Evolutionary conservation across 108 stramenopile species (phyloP).

Genomic region (Parmales sp.): DNA sequence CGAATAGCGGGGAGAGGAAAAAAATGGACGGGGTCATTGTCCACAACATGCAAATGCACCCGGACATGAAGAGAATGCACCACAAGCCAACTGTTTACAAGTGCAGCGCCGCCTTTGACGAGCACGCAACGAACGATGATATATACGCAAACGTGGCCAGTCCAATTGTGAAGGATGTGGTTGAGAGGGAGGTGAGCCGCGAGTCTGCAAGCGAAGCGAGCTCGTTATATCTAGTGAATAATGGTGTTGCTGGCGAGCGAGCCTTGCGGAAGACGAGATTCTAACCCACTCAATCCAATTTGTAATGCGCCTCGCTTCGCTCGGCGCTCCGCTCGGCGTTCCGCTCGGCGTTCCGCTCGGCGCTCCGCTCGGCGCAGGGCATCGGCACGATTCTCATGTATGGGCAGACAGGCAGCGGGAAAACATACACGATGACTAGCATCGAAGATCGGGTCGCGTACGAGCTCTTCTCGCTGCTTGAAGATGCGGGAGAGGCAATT

Average conservation of each 20-base stretch:
- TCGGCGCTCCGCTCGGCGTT: no score
- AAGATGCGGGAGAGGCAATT: neutral
- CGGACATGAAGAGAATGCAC: constrained; percentile 48
- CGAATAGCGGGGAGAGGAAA: constrained; percentile 11
- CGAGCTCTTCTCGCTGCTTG: constrained; percentile 25
- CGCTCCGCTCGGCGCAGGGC: constrained; percentile 29
- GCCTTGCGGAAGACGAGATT: no score
- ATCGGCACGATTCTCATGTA: constrained; percentile 44
- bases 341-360: no score
- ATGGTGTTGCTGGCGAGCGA: no score
- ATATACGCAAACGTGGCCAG: constrained; percentile 33
- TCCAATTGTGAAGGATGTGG: constrained; percentile 33
- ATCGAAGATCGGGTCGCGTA: constrained; percentile 29
- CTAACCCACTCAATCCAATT: no score
- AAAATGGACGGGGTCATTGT: constrained; percentile 23
- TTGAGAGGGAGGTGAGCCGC: no score
- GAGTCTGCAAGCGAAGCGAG: no score
- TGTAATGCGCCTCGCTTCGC: no score
- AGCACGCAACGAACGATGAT: constrained; percentile 38
- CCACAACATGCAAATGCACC: constrained; percentile 47
- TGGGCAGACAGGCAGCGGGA: constrained; percentile 51
- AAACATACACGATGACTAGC: constrained; percentile 42
- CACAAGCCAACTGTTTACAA: constrained; percentile 30
- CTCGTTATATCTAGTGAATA: no score
- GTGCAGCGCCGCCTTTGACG: constrained; percentile 45